Conservation (phyloP, 2,329 filamentous ascomycete genomes). For the Kalaharituber pfeilii region DNA sequence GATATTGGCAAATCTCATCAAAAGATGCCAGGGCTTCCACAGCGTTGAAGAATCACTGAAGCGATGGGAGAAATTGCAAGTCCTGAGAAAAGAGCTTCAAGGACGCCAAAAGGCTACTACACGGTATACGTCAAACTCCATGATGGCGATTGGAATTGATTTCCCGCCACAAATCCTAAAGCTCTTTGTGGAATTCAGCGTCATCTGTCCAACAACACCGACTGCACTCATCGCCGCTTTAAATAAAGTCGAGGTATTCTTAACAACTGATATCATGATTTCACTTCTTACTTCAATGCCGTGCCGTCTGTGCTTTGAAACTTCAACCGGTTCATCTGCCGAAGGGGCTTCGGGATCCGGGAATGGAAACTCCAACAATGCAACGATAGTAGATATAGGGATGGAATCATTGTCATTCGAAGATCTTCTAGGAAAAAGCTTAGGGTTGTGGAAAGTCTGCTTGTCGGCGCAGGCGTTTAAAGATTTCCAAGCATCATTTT, state of each 20-base stretch:
- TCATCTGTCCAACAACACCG: not conserved
- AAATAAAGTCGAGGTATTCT: not conserved
- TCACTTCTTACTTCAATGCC: not conserved
- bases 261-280: not conserved
- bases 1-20: not conserved
- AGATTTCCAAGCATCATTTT: not conserved
- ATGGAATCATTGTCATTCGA: not conserved
- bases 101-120: not conserved
- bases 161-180: not conserved
- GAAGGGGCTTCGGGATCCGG: not conserved
- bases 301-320: not conserved
- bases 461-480: not conserved
- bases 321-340: not conserved
- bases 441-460: not conserved
- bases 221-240: not conserved
- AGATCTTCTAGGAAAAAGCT: not conserved
- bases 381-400: not conserved
- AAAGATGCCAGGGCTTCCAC: not conserved
- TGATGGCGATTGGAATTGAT: not conserved
- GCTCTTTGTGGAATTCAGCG: not conserved
- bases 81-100: not conserved
- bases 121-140: not conserved
- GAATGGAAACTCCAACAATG: not conserved
- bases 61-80: not conserved
- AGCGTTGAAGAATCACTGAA: not conserved